Base-by-base conservation (phyloP, 768 basidiomycete genomes). In the Tulasnella sp. region DNA sequence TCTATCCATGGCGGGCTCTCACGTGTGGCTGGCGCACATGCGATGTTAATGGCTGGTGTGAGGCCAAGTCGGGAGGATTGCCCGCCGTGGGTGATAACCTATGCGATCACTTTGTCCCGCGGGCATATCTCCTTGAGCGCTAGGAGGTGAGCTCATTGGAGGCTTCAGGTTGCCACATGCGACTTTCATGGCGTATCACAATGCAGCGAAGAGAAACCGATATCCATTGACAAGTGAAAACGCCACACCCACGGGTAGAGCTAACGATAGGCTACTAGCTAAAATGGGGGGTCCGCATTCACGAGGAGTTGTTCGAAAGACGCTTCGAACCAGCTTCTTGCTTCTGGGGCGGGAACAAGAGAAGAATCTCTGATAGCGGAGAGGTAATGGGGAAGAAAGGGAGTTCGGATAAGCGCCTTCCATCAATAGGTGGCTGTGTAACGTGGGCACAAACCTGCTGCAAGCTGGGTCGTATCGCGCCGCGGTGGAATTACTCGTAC, bases 321-420 rank as follows among this genome's bases (percentile, higher is more conserved):
- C n/a, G 73, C 69, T 71, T 82, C 79, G 79, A 81, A 81, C 80
- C 81, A 82, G 40, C 76, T 74, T 31, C 80, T 80, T 48, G 80
- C 80, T 21, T 36, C 32, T 17, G 46, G 42, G 36, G 40, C 70
- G 39, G 68, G 66, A 50, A 79, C 77, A 65, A 80, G 79, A 52
- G 77, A 77, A 59, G 64, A 46, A 17, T 23, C 19, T 14, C 46
- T 48, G 46, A n/a, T n/a, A n/a, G n/a, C n/a, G n/a, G n/a, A n/a
- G n/a, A n/a, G n/a, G n/a, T n/a, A n/a, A n/a, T n/a, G n/a, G n/a
- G n/a, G n/a, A n/a, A n/a, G 21, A 12, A 31, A 41, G 32, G 25
- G 59, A 58, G 60, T 56, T 49, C 17, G 34, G 12, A 17, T 48
- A 14, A 48, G 46, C 14, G 19, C 12, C 21, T 48, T 14, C n/a